Conservation (phyloP, 164 flowering plant genomes). For the Tetrastigma voinierianum region DNA sequence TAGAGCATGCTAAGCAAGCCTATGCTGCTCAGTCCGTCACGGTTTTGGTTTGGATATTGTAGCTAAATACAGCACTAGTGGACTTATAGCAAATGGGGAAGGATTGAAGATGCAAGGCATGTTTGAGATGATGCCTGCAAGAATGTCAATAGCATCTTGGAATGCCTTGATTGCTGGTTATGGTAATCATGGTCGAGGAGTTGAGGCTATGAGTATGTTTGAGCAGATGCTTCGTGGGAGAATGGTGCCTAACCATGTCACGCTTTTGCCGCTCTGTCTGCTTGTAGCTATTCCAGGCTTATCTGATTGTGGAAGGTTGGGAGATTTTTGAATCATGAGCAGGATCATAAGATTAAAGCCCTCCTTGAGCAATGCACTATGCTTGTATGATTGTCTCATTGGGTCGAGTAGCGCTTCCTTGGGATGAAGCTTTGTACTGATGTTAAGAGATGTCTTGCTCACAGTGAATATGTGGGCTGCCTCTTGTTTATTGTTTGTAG, state of each 20-base stretch:
- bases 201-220: conserved; percentile 51
- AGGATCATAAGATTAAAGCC: conserved; percentile 61
- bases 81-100: conserved; percentile 75
- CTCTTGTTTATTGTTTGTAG: conserved; percentile 71
- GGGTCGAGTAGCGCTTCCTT: conserved; percentile 59
- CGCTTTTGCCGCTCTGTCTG: conserved; percentile 48
- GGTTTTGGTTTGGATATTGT: conserved; percentile 65
- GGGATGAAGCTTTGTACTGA: conserved; percentile 76
- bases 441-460: conserved; percentile 65
- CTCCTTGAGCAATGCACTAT: conserved; percentile 84
- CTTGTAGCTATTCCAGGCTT: conserved; percentile 47
- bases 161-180: conserved; percentile 68
- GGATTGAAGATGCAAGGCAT: conserved; percentile 49
- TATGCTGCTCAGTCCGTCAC: conserved; percentile 53
- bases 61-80: conserved; percentile 61
- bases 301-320: conserved; percentile 60
- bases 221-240: conserved; percentile 36
- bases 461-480: conserved; percentile 91
- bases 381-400: conserved; percentile 78
- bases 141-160: conserved; percentile 60
- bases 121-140: conserved; percentile 56
- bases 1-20: conserved; percentile 65
- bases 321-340: conserved; percentile 70
- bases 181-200: conserved; percentile 56
- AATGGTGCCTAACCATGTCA: conserved; percentile 47